These are phyloP conservation scores for Auricularia sp. DNA, from an alignment of 768 basidiomycete genomes.

Conservation along the genomic window DNA sequence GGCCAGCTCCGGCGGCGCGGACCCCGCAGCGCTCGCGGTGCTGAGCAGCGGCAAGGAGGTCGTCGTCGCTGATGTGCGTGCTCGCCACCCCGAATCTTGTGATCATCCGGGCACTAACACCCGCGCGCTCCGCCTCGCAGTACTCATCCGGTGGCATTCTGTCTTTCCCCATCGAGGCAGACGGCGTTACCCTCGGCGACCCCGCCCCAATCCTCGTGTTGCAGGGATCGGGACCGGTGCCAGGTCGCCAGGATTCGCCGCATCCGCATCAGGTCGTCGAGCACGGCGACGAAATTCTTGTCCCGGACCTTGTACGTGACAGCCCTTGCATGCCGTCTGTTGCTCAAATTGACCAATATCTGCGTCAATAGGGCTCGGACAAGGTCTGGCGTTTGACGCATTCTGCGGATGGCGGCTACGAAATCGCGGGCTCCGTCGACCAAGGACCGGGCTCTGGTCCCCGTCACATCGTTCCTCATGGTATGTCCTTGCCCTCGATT, in stretches of 20 bases:
- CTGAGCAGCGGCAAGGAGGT: slow-evolving; percentile 47
- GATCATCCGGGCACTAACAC: not conserved
- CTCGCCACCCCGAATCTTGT: not conserved
- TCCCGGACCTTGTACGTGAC: slow-evolving; percentile 45
- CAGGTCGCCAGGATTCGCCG: slow-evolving; percentile 52
- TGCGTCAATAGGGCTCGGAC: slow-evolving; percentile 41
- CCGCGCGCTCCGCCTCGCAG: slow-evolving; percentile 25
- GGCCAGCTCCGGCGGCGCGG: slow-evolving; percentile 32
- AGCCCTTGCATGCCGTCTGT: too few species aligned
- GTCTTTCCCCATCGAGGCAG: slow-evolving; percentile 41
- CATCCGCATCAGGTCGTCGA: slow-evolving; percentile 70
- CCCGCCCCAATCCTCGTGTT: slow-evolving; percentile 25
- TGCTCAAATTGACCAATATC: too few species aligned
- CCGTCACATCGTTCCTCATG: slow-evolving; percentile 53
- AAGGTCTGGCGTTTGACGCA: slow-evolving; percentile 47
- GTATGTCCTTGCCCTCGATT: slow-evolving; percentile 27
- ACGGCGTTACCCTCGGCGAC: slow-evolving; percentile 31
- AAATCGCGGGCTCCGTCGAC: slow-evolving; percentile 34
- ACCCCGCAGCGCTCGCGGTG: slow-evolving; percentile 45
- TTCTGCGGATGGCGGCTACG: slow-evolving; percentile 30
- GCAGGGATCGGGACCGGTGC: slow-evolving; percentile 42
- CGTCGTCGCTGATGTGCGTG: slow-evolving; percentile 63
- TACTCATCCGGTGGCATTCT: slow-evolving; percentile 58
- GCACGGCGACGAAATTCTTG: slow-evolving; percentile 47
- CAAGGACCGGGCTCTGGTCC: slow-evolving; percentile 54